phyloP scores from a whole-genome alignment of 257 asterid genomes.

The Jacaranda copaia region DNA sequence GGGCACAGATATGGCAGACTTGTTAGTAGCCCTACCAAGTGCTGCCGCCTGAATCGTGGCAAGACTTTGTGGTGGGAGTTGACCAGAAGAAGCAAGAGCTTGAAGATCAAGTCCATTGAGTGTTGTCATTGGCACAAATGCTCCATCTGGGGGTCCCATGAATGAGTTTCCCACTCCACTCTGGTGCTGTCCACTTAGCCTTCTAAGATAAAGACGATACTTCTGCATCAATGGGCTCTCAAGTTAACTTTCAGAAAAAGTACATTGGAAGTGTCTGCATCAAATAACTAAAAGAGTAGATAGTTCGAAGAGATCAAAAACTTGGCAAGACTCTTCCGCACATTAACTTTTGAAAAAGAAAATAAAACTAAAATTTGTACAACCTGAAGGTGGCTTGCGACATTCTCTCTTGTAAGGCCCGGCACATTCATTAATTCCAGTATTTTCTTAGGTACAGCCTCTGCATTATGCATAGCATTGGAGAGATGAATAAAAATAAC shows the following conservation, averaged over 20 bases:
- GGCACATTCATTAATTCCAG: constrained; percentile 84
- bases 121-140: constrained; percentile 61
- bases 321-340: background rate
- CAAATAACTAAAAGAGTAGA: no score
- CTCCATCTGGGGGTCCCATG: constrained; percentile 58
- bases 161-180: constrained; percentile 63
- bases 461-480: constrained; percentile 43
- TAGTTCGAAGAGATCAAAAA: no score
- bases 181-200: constrained; percentile 73
- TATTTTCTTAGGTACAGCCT: constrained; percentile 87
- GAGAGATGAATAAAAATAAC: constrained; percentile 7
- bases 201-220: constrained; percentile 79
- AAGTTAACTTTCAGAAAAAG: constrained; percentile 5
- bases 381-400: constrained; percentile 95
- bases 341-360: background rate
- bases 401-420: constrained; percentile 82
- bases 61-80: constrained; percentile 74
- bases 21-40: constrained; percentile 53
- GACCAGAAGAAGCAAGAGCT: constrained; percentile 70
- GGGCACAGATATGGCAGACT: constrained; percentile 52
- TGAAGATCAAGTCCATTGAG: constrained; percentile 73
- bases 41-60: constrained; percentile 77
- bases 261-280: background rate
- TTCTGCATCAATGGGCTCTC: constrained; percentile 57
- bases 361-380: constrained; percentile 1